These are phyloP conservation scores for Microcyclospora pomicola DNA, from an alignment of 2,329 filamentous ascomycete species.

Conservation along the genomic window DNA sequence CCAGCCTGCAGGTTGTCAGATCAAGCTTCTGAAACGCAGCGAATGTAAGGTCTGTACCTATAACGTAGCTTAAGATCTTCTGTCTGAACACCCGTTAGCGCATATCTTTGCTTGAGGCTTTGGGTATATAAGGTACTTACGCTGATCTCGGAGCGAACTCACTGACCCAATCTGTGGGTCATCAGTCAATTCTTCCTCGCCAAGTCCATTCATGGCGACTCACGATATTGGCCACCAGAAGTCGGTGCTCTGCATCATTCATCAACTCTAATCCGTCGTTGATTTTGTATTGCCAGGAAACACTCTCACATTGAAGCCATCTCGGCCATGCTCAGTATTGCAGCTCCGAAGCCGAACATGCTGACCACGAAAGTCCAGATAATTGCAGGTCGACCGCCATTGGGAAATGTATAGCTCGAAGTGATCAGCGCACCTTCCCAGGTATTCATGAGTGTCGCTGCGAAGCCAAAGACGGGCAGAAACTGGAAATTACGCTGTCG, in stretches of 20 bases:
- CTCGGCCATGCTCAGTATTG: constrained; percentile 13
- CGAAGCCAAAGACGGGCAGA: constrained; percentile 15
- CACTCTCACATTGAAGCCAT: constrained; percentile 4
- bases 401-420: not conserved
- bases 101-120: too few species aligned
- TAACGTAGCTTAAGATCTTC: constrained; percentile 28
- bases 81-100: constrained; percentile 7
- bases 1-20: constrained; percentile 11
- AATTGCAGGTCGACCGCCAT: constrained; percentile 3
- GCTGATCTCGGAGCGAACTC: constrained; percentile 23
- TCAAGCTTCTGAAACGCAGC: constrained; percentile 1
- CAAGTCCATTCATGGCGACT: not conserved
- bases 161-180: constrained; percentile 17
- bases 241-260: constrained; percentile 25
- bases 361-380: constrained; percentile 13
- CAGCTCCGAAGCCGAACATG: constrained; percentile 11
- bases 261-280: constrained; percentile 15
- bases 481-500: constrained; percentile 15
- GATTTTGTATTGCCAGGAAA: constrained; percentile 2
- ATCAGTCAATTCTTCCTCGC: too few species aligned
- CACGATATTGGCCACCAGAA: constrained; percentile 8
- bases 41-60: constrained; percentile 7
- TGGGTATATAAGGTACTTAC: constrained; percentile 9
- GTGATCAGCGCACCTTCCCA: constrained; percentile 9
- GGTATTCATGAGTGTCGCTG: constrained; percentile 14